phyloP scores from a whole-genome alignment of 805 yeast genomes.

The Kregervanrija fluxuum region DNA sequence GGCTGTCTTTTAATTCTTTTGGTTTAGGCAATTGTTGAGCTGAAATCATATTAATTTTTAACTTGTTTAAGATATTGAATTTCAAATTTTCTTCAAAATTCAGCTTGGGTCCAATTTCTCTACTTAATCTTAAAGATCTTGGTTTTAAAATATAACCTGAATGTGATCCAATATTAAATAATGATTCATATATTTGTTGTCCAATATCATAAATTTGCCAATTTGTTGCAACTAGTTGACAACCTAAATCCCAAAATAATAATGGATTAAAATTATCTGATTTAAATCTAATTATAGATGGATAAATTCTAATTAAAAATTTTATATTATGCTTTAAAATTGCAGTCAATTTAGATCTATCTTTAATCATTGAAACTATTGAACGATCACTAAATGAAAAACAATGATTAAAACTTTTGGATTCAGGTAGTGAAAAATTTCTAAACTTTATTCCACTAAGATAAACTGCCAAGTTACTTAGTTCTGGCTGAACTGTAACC shows the following conservation, averaged over 20 bases:
- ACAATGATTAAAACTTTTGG: slow-evolving; percentile 72
- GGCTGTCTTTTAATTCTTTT: slow-evolving; percentile 32
- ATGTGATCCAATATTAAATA: slow-evolving; percentile 54
- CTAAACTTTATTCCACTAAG: slow-evolving; percentile 69
- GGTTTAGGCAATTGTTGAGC: slow-evolving; percentile 83
- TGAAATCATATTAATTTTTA: slow-evolving; percentile 52
- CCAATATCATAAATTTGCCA: slow-evolving; percentile 94
- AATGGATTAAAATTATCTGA: slow-evolving; percentile 82
- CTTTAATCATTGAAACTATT: slow-evolving; percentile 56
- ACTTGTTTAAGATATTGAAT: slow-evolving; percentile 7
- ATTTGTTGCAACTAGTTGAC: slow-evolving; percentile 92
- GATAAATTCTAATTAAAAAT: slow-evolving; percentile 79
- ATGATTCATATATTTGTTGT: slow-evolving; percentile 78
- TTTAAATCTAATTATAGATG: slow-evolving; percentile 66
- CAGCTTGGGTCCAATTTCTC: slow-evolving; percentile 7
- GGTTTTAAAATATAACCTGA: slow-evolving; percentile 85
- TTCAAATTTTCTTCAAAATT: slow-evolving; percentile 16
- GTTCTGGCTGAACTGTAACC: slow-evolving; percentile 30
- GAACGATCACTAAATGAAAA: slow-evolving; percentile 81
- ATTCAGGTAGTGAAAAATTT: slow-evolving; percentile 79
- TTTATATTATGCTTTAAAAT: slow-evolving; percentile 70
- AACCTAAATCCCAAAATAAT: slow-evolving; percentile 75
- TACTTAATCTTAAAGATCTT: slow-evolving; percentile 14
- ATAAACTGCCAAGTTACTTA: slow-evolving; percentile 63
- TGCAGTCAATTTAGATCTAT: slow-evolving; percentile 45